phyloP scores from a whole-genome alignment of 2,329 filamentous ascomycete species.

The Emmonsiellopsis sp. region DNA sequence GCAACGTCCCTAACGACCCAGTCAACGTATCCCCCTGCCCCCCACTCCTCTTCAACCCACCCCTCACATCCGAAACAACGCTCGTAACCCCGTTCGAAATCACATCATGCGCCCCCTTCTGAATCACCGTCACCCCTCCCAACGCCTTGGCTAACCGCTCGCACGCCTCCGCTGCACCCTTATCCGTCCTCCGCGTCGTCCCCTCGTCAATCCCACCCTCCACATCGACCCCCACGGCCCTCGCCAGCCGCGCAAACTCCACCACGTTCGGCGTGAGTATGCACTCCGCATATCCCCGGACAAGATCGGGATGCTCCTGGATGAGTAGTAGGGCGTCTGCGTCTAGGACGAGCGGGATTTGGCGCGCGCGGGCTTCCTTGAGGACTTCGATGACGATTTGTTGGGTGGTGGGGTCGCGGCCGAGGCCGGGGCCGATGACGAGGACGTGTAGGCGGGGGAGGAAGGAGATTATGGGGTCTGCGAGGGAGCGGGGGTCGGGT shows the following conservation, averaged over 20 bases:
- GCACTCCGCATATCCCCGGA: constrained; percentile 71
- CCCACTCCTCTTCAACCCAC: constrained; percentile 80
- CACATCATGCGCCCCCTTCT: constrained; percentile 76
- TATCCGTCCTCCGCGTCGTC: neutral
- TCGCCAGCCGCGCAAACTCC: constrained; percentile 76
- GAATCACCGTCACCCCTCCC: constrained; percentile 80
- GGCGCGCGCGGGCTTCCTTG: constrained; percentile 59
- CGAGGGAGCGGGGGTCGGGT: constrained; percentile 51
- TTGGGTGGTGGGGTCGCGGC: constrained; percentile 83
- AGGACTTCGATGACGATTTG: constrained; percentile 73
- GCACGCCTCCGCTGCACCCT: constrained; percentile 42
- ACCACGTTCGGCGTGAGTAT: constrained; percentile 93
- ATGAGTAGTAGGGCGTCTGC: constrained; percentile 80
- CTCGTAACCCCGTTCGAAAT: constrained; percentile 72
- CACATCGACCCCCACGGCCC: constrained; percentile 60
- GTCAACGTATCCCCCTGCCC: constrained; percentile 95
- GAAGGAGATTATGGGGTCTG: constrained; percentile 64
- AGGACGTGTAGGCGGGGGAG: constrained; percentile 81
- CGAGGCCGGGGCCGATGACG: constrained; percentile 85
- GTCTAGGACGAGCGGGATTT: constrained; percentile 77
- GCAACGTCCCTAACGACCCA: constrained; percentile 74
- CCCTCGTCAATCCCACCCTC: constrained; percentile 16
- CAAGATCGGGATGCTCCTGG: constrained; percentile 62
- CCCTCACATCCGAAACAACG: constrained; percentile 65
- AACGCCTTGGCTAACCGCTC: constrained; percentile 63